Evolutionary conservation across 2,329 filamentous ascomycete genomes (phyloP).

Genomic region (Phyllosticta citribraziliensis): DNA sequence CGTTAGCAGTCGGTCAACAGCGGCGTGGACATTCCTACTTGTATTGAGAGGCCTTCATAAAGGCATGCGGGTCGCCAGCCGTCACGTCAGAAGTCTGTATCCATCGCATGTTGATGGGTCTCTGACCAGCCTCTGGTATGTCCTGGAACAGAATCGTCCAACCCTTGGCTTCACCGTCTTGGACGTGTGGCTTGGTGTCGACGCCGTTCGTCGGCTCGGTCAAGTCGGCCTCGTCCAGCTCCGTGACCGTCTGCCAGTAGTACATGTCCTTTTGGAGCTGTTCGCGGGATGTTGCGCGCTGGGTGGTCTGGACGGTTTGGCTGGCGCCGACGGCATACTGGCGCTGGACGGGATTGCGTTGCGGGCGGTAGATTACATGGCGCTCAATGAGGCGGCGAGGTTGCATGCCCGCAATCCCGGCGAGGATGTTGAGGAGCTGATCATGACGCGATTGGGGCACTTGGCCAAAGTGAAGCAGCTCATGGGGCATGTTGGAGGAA

Average conservation of each 20-base stretch:
- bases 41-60: conserved; percentile 45
- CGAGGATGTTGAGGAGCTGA: conserved; percentile 51
- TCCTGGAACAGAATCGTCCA: conserved; percentile 33
- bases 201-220: conserved; percentile 9
- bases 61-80: conserved; percentile 39
- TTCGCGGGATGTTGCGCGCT: conserved; percentile 12
- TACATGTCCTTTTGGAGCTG: conserved; percentile 38
- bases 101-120: conserved; percentile 44
- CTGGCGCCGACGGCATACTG: conserved; percentile 28
- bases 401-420: conserved; percentile 52
- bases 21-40: conserved; percentile 19
- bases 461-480: conserved; percentile 52
- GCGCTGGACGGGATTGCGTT: conserved; percentile 34
- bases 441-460: conserved; percentile 47
- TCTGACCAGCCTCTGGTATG: conserved; percentile 40
- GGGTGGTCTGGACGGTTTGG: conserved; percentile 24
- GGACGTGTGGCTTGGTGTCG: conserved; percentile 1
- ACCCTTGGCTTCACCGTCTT: conserved; percentile 15
- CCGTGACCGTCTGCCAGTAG: conserved; percentile 43
- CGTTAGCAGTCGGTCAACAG: not conserved
- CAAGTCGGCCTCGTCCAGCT: conserved; percentile 29
- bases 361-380: conserved; percentile 49
- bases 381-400: conserved; percentile 46
- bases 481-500: conserved; percentile 35
- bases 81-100: conserved; percentile 40